Evolutionary conservation across 2,329 filamentous ascomycete species (phyloP).

Genomic region (Calonectria honghensis): DNA sequence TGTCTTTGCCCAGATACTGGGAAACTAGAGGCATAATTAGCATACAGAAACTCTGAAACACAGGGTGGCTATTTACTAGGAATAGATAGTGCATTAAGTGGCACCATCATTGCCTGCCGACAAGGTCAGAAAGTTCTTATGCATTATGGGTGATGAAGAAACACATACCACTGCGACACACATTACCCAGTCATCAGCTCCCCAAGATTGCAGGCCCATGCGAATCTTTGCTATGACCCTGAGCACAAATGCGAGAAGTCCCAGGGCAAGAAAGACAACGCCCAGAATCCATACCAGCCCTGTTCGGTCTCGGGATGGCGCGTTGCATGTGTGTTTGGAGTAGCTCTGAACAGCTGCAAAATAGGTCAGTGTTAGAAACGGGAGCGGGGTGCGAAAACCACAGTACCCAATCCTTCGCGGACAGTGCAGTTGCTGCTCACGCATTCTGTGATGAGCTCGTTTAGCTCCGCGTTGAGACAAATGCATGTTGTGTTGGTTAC

Average conservation of each 20-base stretch:
- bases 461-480: constrained; percentile 51
- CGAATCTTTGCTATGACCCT: constrained; percentile 27
- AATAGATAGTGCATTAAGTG: constrained; percentile 32
- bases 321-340: constrained; percentile 32
- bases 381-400: not conserved
- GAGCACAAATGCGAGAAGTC: constrained; percentile 25
- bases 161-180: constrained; percentile 36
- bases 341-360: constrained; percentile 31
- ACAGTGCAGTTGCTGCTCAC: constrained; percentile 46
- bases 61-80: constrained; percentile 6
- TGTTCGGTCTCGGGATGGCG: constrained; percentile 34
- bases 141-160: no score
- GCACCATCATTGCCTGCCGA: constrained; percentile 33
- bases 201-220: constrained; percentile 30
- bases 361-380: constrained; percentile 2
- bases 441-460: constrained; percentile 45
- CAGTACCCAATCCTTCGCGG: constrained; percentile 52
- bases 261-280: constrained; percentile 34
- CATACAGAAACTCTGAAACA: not conserved
- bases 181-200: constrained; percentile 40
- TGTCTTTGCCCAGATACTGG: constrained; percentile 32
- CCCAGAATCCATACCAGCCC: constrained; percentile 30
- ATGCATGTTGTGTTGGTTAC: constrained; percentile 47
- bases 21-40: not conserved
- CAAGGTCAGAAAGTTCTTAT: not conserved